Base-by-base conservation (phyloP, 2,329 filamentous ascomycete genomes). In the Rachicladosporium sp. region DNA sequence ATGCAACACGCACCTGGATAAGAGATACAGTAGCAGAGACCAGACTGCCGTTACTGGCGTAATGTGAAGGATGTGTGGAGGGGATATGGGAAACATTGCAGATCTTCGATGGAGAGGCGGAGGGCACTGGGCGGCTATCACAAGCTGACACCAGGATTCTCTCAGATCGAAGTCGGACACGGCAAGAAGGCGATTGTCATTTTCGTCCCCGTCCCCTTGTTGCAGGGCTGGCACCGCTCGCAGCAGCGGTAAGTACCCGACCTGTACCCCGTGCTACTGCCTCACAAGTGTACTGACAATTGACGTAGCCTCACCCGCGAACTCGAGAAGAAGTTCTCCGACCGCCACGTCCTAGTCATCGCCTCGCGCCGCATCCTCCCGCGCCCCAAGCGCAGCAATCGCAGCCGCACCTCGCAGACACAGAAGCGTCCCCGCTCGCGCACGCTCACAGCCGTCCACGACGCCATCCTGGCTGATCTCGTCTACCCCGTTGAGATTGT, bases 241-340 rank as follows among this genome's bases (percentile, higher is more conserved):
- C 91, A 98, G 80, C 91, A 96, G 78, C 88, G 91, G 89, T 96
- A 88, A 71, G 81, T 19, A 19, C 15, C 15, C 15, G 15, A 19
- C 15, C 15, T 19, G 15, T 19, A 19, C 15, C 15, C 15, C 15
- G 15, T 19, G 15, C 15, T 19, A 19, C 15, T 19, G 15, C 15
- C 15, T 19, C 15, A 19, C 15, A 19, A 19, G 15, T 19, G 15
- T 19, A 3, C 15, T 19, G 34, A 50, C 10, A 32, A 36, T 7
- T 8, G 23, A 8, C 9, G 10, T 49, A 96, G 89, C 67, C 81
- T 98, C 66, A 98, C 91, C 71, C 91, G 91, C 73, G 91, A 98
- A 79, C 88, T 98, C 66, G 91, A 98, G 83, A 98, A 98, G 87
- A 98, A 98, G 78, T 98, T 98, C 86, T 96, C 91, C 53, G 91